A percentile compares a stretch with the other conserved stretches of the same genome.
These are phyloP conservation scores for Phytophthora sansomeana DNA, from an alignment of 352 stramenopile species.

Conservation along the genomic window DNA sequence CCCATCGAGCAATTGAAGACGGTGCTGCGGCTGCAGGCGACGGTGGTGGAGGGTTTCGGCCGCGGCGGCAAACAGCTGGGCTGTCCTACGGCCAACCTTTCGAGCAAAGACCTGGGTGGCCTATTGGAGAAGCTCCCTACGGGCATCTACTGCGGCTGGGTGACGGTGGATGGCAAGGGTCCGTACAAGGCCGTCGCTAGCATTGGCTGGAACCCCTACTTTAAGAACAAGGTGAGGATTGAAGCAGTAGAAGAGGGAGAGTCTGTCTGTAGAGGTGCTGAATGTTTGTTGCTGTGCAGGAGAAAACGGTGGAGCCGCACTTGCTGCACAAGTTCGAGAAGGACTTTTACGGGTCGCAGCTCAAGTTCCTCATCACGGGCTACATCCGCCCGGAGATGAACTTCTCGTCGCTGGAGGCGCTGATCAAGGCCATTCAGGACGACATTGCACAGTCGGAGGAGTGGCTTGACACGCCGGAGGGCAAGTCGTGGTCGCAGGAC, in stretches of 20 bases:
- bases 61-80: conserved; percentile 96
- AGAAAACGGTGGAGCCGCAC: conserved; percentile 98
- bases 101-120: conserved; percentile 84
- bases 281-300: conserved; percentile 42
- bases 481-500: conserved; percentile 57
- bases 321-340: conserved; percentile 93
- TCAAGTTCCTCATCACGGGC: conserved; percentile 94
- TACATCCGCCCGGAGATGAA: conserved; percentile 96
- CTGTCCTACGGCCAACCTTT: conserved; percentile 96
- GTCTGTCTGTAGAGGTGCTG: conserved; percentile 16
- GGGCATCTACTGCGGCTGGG: conserved; percentile 97
- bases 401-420: conserved; percentile 93
- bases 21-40: conserved; percentile 84
- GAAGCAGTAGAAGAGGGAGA: neutral
- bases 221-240: conserved; percentile 88
- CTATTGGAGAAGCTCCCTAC: conserved; percentile 79
- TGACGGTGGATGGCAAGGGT: conserved; percentile 80
- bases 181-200: conserved; percentile 97
- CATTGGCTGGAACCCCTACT: conserved; percentile 96
- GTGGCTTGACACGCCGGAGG: conserved; percentile 71
- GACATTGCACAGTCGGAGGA: conserved; percentile 77
- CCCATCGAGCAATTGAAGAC: conserved; percentile 63
- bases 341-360: conserved; percentile 95
- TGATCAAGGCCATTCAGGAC: conserved; percentile 93
- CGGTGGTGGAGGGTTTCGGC: conserved; percentile 94